Evolutionary conservation across 2,329 filamentous ascomycete genomes (phyloP), one percentile per base, ranked within the genome.

Genomic region (Colletotrichum australisinense): DNA sequence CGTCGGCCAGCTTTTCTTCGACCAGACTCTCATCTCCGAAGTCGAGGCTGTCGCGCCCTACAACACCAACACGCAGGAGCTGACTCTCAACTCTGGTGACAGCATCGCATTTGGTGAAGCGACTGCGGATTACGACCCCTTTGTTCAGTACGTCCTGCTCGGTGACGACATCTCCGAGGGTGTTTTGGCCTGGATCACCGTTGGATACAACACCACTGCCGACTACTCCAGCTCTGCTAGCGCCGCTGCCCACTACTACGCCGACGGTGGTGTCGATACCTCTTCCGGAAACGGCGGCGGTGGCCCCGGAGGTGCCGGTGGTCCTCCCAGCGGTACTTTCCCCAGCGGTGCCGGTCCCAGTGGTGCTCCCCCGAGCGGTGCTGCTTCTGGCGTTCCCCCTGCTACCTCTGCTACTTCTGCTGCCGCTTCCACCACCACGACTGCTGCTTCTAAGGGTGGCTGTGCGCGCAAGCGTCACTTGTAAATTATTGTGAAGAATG

Each of bases 141-240:
- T 89, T 75, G 80, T 88, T 64, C 83, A 89, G 76, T 89, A 89
- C 73, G 84, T 86, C 11, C 81, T 86, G 14, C 82, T 90, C 6
- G 87, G 88, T 3, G 85, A 88, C 30, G 78, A 80, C 30, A 76
- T 86, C 7, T 73, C 76, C 0, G 85, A 87, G 63, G 86, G 86
- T 49, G 71, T 88, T 26, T 79, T 88, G 63, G 84, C 79, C 16
- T 88, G 86, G 86, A 85, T 87, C 69, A 80, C 81, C 0, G 76
- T 87, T 30, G 86, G 56, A 16, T 42, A 42, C 90, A 57, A 88
- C 75, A 77, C 78, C 30, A 73, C 75, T 30, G 49, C 76, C 32
- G 62, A 64, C 30, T 64, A 64, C 4, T 55, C 62, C 26, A 53
- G 49, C 42, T 75, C 42, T 32, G 62, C 57, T 1, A 60, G 57